Evolutionary conservation across 2,329 filamentous ascomycete genomes (phyloP), one percentile per base, ranked within the genome.

Genomic region (Phoma sp.): DNA sequence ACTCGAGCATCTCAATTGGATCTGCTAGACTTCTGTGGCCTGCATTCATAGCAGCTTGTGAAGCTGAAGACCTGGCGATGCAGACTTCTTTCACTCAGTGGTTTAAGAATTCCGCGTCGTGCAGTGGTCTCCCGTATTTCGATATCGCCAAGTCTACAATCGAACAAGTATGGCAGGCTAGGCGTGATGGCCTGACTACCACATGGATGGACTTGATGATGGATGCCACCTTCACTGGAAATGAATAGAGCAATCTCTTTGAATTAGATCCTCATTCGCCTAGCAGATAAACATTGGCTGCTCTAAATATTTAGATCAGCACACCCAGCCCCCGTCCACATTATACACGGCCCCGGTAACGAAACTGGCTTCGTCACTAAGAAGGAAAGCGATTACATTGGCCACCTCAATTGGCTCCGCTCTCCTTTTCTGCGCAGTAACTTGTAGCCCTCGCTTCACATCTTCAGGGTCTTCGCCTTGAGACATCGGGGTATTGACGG

Each of bases 11-110:
- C 3, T 61, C 65, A 1, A 73, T 75, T 38, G 70, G 77, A 33
- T 68, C 75, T 0, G 70, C 73, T 0, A 74, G 71, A 4, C 66
- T 79, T 5, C 70, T 76, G 0, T 80, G 78, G 79, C 72, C 77
- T 1, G 75, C 72, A 2, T 80, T 79, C 48, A 75, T 80, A 14
- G 76, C 77, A 1, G 76, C 73, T 0, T 79, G 75, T 43, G 77
- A 79, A 47, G 78, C 78, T 1, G 68, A 73, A 2, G 67, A 71
- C 24, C 61, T 72, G 0, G 69, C 70, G 5, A 59, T 79, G 1
- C 75, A 77, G 40, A 66, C 69, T 2, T 68, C 64, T 4, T 77
- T 76, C 36, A 44, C 66, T 3, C 41, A 52, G 4, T 77, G 73
- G 74, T 76, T 77, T 60, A 55, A 65, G 36, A 59, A 50, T 3